A percentile compares a stretch with the other conserved stretches of the same genome.
Conservation (phyloP, 768 basidiomycete genomes). For the Leccinum barrowsii region DNA sequence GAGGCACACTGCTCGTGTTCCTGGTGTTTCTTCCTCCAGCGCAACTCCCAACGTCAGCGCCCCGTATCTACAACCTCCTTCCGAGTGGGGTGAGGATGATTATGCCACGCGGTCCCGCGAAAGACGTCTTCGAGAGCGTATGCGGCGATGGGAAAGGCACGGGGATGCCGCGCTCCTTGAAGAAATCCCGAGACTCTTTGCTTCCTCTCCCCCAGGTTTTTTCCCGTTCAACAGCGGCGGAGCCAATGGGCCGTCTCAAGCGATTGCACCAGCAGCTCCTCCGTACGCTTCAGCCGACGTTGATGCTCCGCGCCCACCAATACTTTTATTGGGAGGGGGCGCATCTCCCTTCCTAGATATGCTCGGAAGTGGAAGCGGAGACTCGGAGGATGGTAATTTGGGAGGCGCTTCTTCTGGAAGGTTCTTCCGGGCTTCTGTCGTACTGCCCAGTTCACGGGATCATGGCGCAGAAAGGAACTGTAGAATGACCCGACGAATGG, state of each 20-base stretch:
- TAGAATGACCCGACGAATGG: constrained; percentile 60
- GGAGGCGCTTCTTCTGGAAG: constrained; percentile 18
- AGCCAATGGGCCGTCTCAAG: constrained; percentile 9
- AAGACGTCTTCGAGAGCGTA: constrained; percentile 63
- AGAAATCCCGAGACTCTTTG: constrained; percentile 56
- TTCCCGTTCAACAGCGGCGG: constrained; percentile 1
- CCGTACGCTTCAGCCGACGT: constrained; percentile 30
- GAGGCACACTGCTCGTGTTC: constrained; percentile 19
- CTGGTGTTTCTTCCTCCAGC: constrained; percentile 32
- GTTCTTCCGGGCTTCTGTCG: constrained; percentile 67
- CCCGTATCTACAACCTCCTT: constrained; percentile 3
- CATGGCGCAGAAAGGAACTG: constrained; percentile 48
- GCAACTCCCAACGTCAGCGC: constrained; percentile 25
- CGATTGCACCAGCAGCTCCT: constrained; percentile 24
- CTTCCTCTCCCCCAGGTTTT: constrained; percentile 21
- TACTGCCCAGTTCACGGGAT: constrained; percentile 64
- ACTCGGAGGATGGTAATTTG: constrained; percentile 15
- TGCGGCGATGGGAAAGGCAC: constrained; percentile 72
- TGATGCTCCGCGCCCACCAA: constrained; percentile 23
- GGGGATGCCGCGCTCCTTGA: constrained; percentile 52
- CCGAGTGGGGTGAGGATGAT: constrained; percentile 67
- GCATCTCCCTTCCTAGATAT: constrained; percentile 25
- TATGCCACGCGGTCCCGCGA: constrained; percentile 65
- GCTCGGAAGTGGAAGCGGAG: constrained; percentile 15
- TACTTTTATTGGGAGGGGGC: constrained; percentile 24